phyloP scores from a whole-genome alignment of 345 rosid genomes.

The Trapa bicornis region DNA sequence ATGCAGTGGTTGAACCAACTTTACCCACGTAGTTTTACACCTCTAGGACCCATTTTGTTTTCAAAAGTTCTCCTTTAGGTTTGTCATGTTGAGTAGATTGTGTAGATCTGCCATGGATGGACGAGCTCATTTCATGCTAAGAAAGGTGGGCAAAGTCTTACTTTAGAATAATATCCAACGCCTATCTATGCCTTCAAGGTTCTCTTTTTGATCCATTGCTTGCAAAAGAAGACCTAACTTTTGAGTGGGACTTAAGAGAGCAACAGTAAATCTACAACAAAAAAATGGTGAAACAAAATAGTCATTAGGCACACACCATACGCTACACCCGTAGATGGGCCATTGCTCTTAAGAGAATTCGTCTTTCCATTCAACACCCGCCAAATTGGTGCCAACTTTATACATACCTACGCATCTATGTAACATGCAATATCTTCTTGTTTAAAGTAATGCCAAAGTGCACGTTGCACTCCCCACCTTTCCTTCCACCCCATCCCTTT shows the following conservation, averaged over 20 bases:
- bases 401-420: neutral
- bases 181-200: neutral
- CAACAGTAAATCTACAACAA: neutral
- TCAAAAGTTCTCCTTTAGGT: too few relatives aligned
- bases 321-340: neutral
- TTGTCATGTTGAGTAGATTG: too few relatives aligned
- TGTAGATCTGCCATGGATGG: too few relatives aligned
- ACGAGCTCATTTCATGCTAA: too few relatives aligned
- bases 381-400: neutral
- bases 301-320: neutral
- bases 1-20: too few relatives aligned
- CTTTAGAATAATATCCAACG: too few relatives aligned
- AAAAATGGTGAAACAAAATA: neutral
- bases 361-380: neutral
- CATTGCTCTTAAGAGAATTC: neutral
- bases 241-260: neutral
- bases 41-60: too few relatives aligned
- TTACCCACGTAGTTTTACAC: too few relatives aligned
- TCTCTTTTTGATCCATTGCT: neutral
- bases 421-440: neutral
- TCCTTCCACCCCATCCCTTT: neutral
- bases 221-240: neutral
- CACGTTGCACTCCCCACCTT: neutral
- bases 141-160: too few relatives aligned
- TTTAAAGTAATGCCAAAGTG: neutral